Conservation (phyloP, 345 rosid genomes). For the Rubroshorea leprosula region DNA sequence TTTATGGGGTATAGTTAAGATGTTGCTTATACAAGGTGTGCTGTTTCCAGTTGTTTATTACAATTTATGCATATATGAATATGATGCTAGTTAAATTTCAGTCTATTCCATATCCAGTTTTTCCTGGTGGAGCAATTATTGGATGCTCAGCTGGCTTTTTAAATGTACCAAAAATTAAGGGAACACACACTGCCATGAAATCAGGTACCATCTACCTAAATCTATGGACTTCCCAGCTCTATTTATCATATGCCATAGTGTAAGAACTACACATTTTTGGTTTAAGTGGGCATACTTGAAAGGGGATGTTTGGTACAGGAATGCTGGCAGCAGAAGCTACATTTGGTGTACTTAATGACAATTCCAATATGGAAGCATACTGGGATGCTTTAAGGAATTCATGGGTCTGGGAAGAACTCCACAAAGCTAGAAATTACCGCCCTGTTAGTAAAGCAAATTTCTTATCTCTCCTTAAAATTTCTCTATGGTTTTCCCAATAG, state of each 20-base stretch:
- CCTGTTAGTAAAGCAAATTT: conserved; percentile 53
- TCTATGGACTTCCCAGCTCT: background rate
- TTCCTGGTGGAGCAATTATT: conserved; percentile 93
- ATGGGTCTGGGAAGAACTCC: conserved; percentile 94
- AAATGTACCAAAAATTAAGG: conserved; percentile 96
- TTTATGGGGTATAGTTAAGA: conserved; percentile 1
- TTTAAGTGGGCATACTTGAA: no score
- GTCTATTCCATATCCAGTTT: conserved; percentile 98
- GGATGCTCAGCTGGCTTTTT: conserved; percentile 98
- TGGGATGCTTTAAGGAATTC: conserved; percentile 68
- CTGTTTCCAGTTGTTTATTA: conserved; percentile 9
- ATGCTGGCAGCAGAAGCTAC: conserved; percentile 96
- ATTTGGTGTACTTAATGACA: conserved; percentile 57
- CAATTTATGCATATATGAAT: conserved; percentile 36
- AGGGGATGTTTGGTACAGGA: conserved; percentile 40
- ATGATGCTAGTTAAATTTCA: conserved; percentile 88
- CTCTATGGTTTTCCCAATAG: background rate
- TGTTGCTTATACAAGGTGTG: background rate
- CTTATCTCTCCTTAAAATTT: conserved; percentile 1
- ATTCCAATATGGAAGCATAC: conserved; percentile 53
- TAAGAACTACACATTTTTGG: background rate
- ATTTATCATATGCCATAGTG: background rate
- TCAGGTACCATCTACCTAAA: conserved; percentile 49
- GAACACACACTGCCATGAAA: conserved; percentile 99
- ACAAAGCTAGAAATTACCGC: conserved; percentile 68